Base-by-base conservation (phyloP, 1,139 yeast species). In the Wickerhamomyces sp. region DNA sequence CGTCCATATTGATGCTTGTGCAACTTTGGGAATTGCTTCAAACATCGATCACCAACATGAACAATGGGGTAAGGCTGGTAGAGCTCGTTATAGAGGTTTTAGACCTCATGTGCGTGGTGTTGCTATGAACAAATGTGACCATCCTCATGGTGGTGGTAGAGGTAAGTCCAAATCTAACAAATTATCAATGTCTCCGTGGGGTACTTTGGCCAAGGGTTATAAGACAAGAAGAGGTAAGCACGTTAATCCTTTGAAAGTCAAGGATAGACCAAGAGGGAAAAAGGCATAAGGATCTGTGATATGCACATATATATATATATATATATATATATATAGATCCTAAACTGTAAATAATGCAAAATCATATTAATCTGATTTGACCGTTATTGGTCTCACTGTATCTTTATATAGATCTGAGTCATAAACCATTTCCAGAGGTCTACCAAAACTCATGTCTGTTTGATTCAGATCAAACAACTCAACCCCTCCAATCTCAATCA, bases 61-160 rank as follows among this genome's bases (percentile, higher is more conserved):
- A 46, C 78, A 87, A 41, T 76, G 89, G 68, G 98, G 99, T 75
- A 92, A 94, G 65, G 99, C 99, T 14, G 99, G 99, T 56, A 80
- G 97, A 65, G 72, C 83, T 39, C 83, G 99, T 63, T 84, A 89
- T 73, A 70, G 86, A 60, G 98, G 98, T 50, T 81, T 83, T 56
- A 81, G 98, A 64, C 98, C 99, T 27, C 78, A 84, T 40, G 96
- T 89, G 29, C 85, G 99, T 73, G 99, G 99, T 77, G 88, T 89
- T 54, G 98, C 98, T 39, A 88, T 88, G 96, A 92, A 92, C 67
- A 94, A 95, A 46, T 79, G 81, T 60, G 97, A 92, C 66, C 99
- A 92, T 71, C 99, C 99, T 52, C 94, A 89, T 59, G 99, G 99
- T 74, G 99, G 99, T 83, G 99, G 99, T 69, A 84, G 98, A 76